Evolutionary conservation across 2,329 filamentous ascomycete species (phyloP).

Genomic region (Colletotrichum sp.): DNA sequence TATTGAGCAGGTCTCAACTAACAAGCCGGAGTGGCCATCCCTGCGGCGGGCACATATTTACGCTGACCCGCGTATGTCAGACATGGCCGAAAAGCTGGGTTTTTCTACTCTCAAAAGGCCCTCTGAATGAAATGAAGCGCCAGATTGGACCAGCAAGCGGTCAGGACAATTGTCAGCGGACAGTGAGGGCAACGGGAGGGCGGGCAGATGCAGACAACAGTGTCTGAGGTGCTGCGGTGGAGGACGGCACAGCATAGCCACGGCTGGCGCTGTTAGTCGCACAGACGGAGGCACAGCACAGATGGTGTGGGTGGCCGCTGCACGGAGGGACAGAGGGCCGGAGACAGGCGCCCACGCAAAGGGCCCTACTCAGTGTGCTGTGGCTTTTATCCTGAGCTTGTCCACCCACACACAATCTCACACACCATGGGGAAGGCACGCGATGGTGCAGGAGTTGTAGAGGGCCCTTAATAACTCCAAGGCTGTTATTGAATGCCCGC

Average conservation of each 20-base stretch:
- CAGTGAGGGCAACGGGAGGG: not conserved
- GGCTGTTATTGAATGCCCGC: not conserved
- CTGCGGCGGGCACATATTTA: not conserved
- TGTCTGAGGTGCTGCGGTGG: not conserved
- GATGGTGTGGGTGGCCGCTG: not conserved
- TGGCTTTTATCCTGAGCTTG: not conserved
- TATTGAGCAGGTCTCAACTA: not conserved
- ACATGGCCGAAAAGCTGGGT: not conserved
- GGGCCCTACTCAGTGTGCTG: not conserved
- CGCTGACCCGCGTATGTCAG: not conserved
- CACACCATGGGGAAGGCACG: not conserved
- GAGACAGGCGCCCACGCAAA: not conserved
- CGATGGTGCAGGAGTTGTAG: not conserved
- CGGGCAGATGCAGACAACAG: not conserved
- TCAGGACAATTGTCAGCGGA: not conserved
- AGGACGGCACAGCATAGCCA: not conserved
- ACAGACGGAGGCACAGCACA: slow-evolving; percentile 1
- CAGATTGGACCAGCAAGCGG: not conserved
- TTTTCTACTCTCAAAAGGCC: not conserved
- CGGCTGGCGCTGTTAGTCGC: not conserved
- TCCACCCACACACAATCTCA: not conserved
- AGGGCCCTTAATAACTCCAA: not conserved
- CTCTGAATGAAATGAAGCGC: not conserved
- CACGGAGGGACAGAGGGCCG: not conserved
- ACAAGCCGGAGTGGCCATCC: not conserved